Evolutionary conservation across 805 yeast genomes (phyloP), one percentile per base, ranked within the genome.

Genomic region (Ogataea trehalophila): DNA sequence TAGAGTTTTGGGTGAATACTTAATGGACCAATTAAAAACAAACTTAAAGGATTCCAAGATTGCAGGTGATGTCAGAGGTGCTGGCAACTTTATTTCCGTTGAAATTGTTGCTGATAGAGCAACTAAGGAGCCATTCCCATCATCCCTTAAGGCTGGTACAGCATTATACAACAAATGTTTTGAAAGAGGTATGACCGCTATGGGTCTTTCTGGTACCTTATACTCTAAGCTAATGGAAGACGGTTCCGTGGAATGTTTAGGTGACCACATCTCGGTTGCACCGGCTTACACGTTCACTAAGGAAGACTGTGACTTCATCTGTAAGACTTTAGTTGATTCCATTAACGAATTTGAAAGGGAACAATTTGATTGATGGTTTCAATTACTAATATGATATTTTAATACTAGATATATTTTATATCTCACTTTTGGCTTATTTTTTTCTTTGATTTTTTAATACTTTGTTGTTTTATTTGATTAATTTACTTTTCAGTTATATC

Each of bases 61-160:
- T 44, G 80, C 72, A 20, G 86, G 84, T 49, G 81, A 81, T 54
- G 74, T 81, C 36, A 73, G 87, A 63, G 87, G 87, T 46, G 67
- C 77, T 48, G 86, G 85, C 51, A 76, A 79, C 37, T 81, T 81
- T 64, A 71, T 82, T 74, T 69, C 80, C 5, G 56, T 81, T 41
- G 86, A 81, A 61, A 68, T 79, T 44, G 84, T 79, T 49, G 72
- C 77, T 56, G 72, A 80, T 57, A 75, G 70, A 52, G 61, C 57
- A 16, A 74, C 83, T 17, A 79, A 77, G 55, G 77, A 76, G 59
- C 67, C 74, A 13, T 77, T 77, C 50, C 70, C 66, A 33, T 61
- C 67, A 38, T 57, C 59, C 16, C 47, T 66, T 38, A 63, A 66
- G 41, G 62, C 74, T 37, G 77, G 73, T 33, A 62, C 66, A 58